Evolutionary conservation across 805 yeast genomes (phyloP), one percentile per base, ranked within the genome.

Genomic region (Cyberlindnera euphorbiae): DNA sequence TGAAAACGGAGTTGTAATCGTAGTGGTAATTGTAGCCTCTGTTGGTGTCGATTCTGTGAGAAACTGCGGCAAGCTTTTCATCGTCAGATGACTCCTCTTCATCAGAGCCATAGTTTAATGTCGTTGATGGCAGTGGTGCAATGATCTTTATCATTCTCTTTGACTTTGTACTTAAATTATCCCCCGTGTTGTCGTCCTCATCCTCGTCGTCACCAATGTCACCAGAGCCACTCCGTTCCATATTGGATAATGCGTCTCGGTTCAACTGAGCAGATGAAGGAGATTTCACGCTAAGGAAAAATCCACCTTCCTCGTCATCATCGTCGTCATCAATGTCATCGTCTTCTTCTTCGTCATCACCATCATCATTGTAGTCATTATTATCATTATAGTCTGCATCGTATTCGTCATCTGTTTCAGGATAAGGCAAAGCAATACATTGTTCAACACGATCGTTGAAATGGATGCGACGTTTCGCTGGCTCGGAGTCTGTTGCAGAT

Each of bases 361-460:
- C 39, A 10, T 35, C 38, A 15, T 36, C 34, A 11, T 40, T 32
- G 32, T 36, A 23, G 13, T 39, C 18, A 10, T 55, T 57, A 17
- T 58, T 57, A n/a, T 53, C 58, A 18, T 56, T 59, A 16, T 53
- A 49, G 21, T 49, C 50, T n/a, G 44, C 45, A 14, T 44, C 39
- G 15, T 38, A 30, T n/a, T 47, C 49, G 11, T 48, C 51, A 6
- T 45, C 51, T 3, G 46, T 31, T 14, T 43, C 49, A 14, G 52
- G 55, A 16, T 45, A 41, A 21, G 51, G 47, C 32, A 89, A 56
- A 0, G 95, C 89, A 44, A 85, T 79, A 60, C 98, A 93, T 60
- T 93, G 99, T 58, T 87, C 89, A 22, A 93, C 99, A 36, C 88
- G 77, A 56, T 87, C 94, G 58, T 82, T 93, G 63, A 93, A 93